phyloP scores from a whole-genome alignment of 768 basidiomycete species.

The Dentipellis sp. region DNA sequence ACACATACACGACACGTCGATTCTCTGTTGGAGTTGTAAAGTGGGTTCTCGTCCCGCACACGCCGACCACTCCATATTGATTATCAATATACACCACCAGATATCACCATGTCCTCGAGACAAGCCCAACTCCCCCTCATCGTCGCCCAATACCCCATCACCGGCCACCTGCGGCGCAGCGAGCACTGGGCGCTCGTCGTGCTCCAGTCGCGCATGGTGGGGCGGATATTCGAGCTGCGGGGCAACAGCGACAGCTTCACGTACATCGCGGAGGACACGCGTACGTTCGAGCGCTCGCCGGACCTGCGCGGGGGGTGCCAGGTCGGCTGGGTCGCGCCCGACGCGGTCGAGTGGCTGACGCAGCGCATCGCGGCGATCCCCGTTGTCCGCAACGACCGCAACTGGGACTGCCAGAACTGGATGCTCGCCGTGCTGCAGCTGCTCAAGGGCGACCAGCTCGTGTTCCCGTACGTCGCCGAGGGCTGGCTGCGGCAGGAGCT shows the following conservation, averaged over 20 bases:
- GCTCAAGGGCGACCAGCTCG: background rate
- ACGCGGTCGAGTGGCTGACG: background rate
- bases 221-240: background rate
- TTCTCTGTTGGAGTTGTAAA: background rate
- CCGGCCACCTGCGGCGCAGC: background rate
- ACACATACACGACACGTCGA: background rate
- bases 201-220: background rate
- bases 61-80: background rate
- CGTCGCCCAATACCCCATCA: background rate
- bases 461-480: background rate
- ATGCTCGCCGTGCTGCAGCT: background rate
- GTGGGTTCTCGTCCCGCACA: background rate
- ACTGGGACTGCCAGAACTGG: slow-evolving; percentile 1
- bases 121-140: background rate
- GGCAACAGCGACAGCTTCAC: background rate
- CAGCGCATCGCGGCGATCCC: background rate
- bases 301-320: background rate
- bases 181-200: background rate
- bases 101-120: background rate
- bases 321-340: background rate
- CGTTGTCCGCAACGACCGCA: background rate
- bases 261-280: background rate
- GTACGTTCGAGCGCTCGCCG: background rate
- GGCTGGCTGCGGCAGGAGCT: slow-evolving; percentile 1
- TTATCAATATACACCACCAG: background rate